Evolutionary conservation across 441 rosid genomes (phyloP), one percentile per base, ranked within the genome.

Genomic region (Iberis amara): DNA sequence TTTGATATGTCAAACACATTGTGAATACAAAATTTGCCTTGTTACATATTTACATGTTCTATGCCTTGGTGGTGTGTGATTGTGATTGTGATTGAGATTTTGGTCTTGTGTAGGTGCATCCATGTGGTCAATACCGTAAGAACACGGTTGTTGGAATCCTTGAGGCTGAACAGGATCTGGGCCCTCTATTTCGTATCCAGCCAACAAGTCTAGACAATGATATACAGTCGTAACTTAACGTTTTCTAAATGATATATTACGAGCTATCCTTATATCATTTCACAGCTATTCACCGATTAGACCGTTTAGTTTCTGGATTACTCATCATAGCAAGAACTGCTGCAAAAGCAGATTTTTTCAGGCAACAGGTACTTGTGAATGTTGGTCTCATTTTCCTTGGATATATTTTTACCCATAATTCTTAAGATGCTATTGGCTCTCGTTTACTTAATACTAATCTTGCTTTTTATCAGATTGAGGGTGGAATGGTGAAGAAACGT

Each of bases 61-160:
- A 6, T 43, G 58, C 4, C 30, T 35, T 24, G 31, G 33, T 45
- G 60, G 59, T 44, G 45, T 58, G 6, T 1, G 61, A 44, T 18
- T 13, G 30, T 26, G 30, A 26, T 26, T 26, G 30, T 6, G 9
- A 7, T 31, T 51, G 43, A 13, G 37, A n/a, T 36, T 45, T 33
- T 39, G 33, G 43, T 52, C 10, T 45, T 49, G 33, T 32, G 8
- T 67, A 92, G 95, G 96, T 88, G 54, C 98, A 88, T 76, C 96
- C 95, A 9, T 92, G 96, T 72, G 98, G 96, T 54, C 96, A 92
- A 57, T 92, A 92, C 58, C 88, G 95, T 30, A 92, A 86, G 78
- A 92, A 92, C 74, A 92, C 95, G 1, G 75, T 92, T 52, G 84
- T 88, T 61, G 95, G 98, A 64, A 80, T 92, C 72, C 96, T 92